Evolutionary conservation across 345 rosid genomes (phyloP).

Genomic region (Pistacia vera): DNA sequence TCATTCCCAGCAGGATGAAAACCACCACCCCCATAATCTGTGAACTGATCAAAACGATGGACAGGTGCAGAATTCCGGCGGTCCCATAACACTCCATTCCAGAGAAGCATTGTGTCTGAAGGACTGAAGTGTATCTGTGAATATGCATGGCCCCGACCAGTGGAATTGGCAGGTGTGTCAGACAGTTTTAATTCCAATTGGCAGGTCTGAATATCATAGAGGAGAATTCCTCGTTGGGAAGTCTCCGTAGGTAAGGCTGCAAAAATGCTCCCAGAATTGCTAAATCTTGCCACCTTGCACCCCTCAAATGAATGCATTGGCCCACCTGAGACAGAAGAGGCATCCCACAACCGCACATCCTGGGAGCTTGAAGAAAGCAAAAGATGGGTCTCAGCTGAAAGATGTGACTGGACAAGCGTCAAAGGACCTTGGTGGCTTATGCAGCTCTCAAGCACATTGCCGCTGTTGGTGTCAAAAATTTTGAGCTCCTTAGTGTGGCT

Average conservation of each 20-base stretch:
- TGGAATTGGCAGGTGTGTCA: constrained; percentile 55
- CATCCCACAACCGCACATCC: constrained; percentile 94
- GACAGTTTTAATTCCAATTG: constrained; percentile 53
- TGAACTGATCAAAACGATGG: constrained; percentile 83
- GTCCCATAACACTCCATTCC: constrained; percentile 97
- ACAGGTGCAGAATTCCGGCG: constrained; percentile 57
- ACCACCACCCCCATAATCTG: constrained; percentile 98
- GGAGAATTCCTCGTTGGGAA: constrained; percentile 69
- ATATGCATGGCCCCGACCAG: constrained; percentile 72
- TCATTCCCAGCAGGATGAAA: constrained; percentile 98
- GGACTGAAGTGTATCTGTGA: constrained; percentile 90
- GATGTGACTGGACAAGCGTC: constrained; percentile 69
- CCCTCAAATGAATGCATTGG: constrained; percentile 76
- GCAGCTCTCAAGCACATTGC: constrained; percentile 69
- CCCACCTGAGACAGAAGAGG: constrained; percentile 64
- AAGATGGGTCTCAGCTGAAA: constrained; percentile 62
- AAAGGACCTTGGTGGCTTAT: constrained; percentile 78
- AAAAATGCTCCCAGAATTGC: constrained; percentile 74
- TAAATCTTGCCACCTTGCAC: constrained; percentile 89
- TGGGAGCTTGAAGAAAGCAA: constrained; percentile 84
- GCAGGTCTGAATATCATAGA: constrained; percentile 82
- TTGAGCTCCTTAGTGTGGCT: constrained; percentile 86
- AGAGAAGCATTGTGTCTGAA: constrained; percentile 75
- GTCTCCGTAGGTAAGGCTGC: constrained; percentile 71
- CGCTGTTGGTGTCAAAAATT: constrained; percentile 70